Base-by-base conservation (phyloP, 176 grass and related monocot species). In the Saccharum spontaneum region DNA sequence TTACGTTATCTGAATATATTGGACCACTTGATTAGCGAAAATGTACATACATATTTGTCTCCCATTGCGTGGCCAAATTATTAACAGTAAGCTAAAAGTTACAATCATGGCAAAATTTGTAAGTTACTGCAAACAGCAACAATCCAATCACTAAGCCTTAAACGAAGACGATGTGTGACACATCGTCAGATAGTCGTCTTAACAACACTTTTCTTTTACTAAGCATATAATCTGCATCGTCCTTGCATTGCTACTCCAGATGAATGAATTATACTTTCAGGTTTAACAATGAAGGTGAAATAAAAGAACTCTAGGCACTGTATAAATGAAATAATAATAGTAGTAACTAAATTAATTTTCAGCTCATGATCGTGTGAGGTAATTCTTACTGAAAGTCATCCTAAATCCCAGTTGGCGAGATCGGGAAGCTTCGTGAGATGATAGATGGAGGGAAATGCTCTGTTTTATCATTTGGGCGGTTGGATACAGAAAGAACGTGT, bases 401-500 rank as follows among this genome's bases (percentile, higher is more conserved):
- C 50, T 34, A 61, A 75, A 79, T 70, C 44, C 8, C 75, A 67
- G 81, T 68, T 55, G 17, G 57, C 22, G 6, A 34, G 2, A 80
- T 4, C 17, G 39, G 59, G 48, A 77, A 81, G 63, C 82, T 85
- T 85, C 62, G 22, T 57, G 40, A 77, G 37, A 77, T 30, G 37
- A 77, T 30, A 16, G 34, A 80, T 89, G 37, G 59, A 26, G 20
- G 7, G 1, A 34, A 28, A 66, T 45, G 30, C 57, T 49, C 76
- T 70, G 12, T 52, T 59, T 64, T 65, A 36, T 64, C 65, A 73
- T 66, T 55, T 73, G 18, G 74, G 36, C 67, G n/a, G 52, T 68
- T n/a, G 34, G 79, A 54, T 20, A 73, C 76, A 37, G 26, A 76
- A 76, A 77, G 18, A 73, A 61, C 7, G 33, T 34, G 33, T 34